These are phyloP conservation scores for Extremus antarcticus DNA, from an alignment of 495 filamentous ascomycete genomes.

Conservation along the genomic window DNA sequence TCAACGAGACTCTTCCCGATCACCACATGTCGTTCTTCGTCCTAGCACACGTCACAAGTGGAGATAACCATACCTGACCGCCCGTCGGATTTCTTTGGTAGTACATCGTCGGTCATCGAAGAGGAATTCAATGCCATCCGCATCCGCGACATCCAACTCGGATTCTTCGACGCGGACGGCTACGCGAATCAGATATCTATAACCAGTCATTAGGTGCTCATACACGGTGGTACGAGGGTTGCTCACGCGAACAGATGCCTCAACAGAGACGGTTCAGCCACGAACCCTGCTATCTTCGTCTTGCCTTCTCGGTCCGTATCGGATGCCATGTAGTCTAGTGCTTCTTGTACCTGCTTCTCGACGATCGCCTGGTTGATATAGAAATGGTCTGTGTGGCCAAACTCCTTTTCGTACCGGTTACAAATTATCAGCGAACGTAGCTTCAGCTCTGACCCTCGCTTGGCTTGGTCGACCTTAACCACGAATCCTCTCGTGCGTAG, in stretches of 20 bases:
- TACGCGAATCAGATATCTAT: not conserved
- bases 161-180: not conserved
- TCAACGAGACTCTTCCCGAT: too few relatives aligned
- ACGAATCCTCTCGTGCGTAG: too few relatives aligned
- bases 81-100: not conserved
- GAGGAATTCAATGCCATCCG: not conserved
- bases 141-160: not conserved
- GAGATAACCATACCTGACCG: not conserved
- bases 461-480: too few relatives aligned
- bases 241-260: not conserved
- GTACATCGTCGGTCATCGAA: not conserved
- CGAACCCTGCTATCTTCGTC: not conserved
- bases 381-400: too few relatives aligned
- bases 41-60: too few relatives aligned
- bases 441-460: too few relatives aligned
- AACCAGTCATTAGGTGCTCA: not conserved
- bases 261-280: not conserved
- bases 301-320: not conserved
- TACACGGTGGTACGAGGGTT: not conserved
- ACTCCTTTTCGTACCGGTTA: not conserved
- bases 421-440: not conserved
- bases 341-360: not conserved
- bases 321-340: not conserved
- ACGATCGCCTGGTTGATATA: not conserved
- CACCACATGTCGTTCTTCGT: too few relatives aligned